phyloP scores from a whole-genome alignment of 108 stramenopile species.

The Fragilaria crotonensis region DNA sequence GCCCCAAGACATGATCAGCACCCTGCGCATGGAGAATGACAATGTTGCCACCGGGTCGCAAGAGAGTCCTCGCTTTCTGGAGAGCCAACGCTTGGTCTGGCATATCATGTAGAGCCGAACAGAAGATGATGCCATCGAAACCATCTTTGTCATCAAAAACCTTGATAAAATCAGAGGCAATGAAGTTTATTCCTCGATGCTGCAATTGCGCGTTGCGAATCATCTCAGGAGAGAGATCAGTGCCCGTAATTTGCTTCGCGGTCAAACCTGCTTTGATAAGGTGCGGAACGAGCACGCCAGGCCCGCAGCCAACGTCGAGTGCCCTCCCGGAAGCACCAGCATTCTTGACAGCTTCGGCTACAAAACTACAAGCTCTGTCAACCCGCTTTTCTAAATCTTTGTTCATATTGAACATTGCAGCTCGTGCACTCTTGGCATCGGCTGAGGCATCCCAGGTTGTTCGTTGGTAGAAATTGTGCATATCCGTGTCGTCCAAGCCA shows the following conservation, averaged over 20 bases:
- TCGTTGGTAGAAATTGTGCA: conserved; percentile 57
- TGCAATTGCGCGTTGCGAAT: conserved; percentile 48
- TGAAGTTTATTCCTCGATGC: conserved; percentile 36
- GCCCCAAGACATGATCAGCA: conserved; percentile 48
- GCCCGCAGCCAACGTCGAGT: conserved; percentile 70
- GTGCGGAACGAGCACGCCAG: conserved; percentile 50
- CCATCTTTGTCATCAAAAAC: conserved; percentile 4
- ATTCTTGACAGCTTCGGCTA: conserved; percentile 29
- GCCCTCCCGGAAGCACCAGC: conserved; percentile 18
- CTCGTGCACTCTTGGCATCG: conserved; percentile 58
- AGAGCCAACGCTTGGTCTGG: conserved; percentile 44
- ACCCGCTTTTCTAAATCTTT: conserved; percentile 35
- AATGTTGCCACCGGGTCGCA: conserved; percentile 31
- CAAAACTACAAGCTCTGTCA: conserved; percentile 34
- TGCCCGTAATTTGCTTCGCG: conserved; percentile 40
- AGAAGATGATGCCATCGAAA: conserved; percentile 61
- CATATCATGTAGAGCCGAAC: conserved; percentile 59
- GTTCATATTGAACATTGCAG: conserved; percentile 56
- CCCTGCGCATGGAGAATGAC: conserved; percentile 68
- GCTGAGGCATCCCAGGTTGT: conserved; percentile 76
- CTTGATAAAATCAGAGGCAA: conserved; percentile 39
- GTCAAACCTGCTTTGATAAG: conserved; percentile 38
- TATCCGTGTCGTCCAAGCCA: conserved; percentile 23
- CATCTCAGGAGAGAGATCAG: conserved; percentile 70
- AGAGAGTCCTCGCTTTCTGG: conserved; percentile 33